phyloP scores from a whole-genome alignment of 2,329 filamentous ascomycete genomes.

The Colletotrichum sp. region DNA sequence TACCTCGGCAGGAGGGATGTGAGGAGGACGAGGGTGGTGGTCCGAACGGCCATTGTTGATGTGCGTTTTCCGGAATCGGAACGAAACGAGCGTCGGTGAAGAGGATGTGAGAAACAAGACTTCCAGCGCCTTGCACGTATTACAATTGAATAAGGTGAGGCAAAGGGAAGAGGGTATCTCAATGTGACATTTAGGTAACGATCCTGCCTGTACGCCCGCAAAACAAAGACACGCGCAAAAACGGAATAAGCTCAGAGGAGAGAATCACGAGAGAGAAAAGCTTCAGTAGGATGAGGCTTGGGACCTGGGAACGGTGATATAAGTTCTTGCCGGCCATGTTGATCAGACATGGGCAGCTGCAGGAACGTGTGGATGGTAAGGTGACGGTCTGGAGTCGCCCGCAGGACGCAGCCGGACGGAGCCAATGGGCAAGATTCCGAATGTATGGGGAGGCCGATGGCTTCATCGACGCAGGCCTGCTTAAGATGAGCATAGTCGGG shows the following conservation, averaged over 20 bases:
- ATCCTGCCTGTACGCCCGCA: not conserved
- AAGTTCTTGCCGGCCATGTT: not conserved
- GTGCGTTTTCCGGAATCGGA: not conserved
- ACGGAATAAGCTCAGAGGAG: not conserved
- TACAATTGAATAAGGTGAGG: not conserved
- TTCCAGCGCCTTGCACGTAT: slow-evolving; percentile 1
- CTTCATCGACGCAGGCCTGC: not conserved
- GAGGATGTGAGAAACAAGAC: not conserved
- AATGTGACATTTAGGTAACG: not conserved
- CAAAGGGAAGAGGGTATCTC: not conserved
- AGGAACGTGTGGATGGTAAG: slow-evolving; percentile 8
- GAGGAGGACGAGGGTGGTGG: slow-evolving; percentile 25
- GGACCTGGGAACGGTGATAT: slow-evolving; percentile 3
- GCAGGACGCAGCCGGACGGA: not conserved
- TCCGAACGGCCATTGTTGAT: slow-evolving; percentile 20
- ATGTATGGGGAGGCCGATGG: not conserved
- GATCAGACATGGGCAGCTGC: slow-evolving; percentile 5
- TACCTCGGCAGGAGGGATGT: slow-evolving; percentile 31
- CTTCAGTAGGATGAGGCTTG: not conserved
- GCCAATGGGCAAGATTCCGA: slow-evolving; percentile 1
- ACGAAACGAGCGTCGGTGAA: not conserved
- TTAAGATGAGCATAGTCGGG: not conserved
- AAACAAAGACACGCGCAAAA: not conserved
- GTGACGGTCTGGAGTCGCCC: slow-evolving; percentile 9
- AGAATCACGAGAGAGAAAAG: not conserved